Conservation (phyloP, 495 filamentous ascomycete species). For the Rhypophila decipiens region DNA sequence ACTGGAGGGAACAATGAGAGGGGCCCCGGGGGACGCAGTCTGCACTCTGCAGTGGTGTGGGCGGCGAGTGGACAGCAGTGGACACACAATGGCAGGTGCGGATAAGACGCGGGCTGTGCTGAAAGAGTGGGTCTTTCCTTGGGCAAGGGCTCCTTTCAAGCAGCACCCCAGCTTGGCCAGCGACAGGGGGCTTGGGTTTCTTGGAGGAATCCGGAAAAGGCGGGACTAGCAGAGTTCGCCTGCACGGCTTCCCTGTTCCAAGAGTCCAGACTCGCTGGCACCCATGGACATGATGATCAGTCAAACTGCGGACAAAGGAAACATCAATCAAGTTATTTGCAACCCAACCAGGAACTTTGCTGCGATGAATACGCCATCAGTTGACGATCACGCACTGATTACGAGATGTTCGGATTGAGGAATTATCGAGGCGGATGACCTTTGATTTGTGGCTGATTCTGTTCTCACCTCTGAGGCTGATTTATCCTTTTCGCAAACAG, state of each 20-base stretch:
- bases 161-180: not conserved
- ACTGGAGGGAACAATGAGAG: too few species aligned
- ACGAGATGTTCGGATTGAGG: too few species aligned
- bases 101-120: too few species aligned
- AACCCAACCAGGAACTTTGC: not conserved
- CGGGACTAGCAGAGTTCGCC: not conserved
- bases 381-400: too few species aligned
- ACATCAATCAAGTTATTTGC: not conserved
- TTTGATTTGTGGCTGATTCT: too few species aligned
- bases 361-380: not conserved
- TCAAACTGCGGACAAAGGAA: not conserved
- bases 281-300: not conserved
- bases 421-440: too few species aligned
- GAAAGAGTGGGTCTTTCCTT: too few species aligned
- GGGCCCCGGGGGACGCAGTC: constrained; percentile 13
- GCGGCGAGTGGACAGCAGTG: constrained; percentile 2
- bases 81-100: not conserved
- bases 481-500: too few species aligned
- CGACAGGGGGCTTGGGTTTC: not conserved
- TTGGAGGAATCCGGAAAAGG: not conserved
- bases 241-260: not conserved
- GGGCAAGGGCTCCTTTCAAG: not conserved
- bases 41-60: constrained; percentile 4
- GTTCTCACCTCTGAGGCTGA: too few species aligned
- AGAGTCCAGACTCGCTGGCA: not conserved